These are phyloP conservation scores for Coemansia erecta DNA, from an alignment of 192 early-diverging fungal genomes.

Conservation along the genomic window DNA sequence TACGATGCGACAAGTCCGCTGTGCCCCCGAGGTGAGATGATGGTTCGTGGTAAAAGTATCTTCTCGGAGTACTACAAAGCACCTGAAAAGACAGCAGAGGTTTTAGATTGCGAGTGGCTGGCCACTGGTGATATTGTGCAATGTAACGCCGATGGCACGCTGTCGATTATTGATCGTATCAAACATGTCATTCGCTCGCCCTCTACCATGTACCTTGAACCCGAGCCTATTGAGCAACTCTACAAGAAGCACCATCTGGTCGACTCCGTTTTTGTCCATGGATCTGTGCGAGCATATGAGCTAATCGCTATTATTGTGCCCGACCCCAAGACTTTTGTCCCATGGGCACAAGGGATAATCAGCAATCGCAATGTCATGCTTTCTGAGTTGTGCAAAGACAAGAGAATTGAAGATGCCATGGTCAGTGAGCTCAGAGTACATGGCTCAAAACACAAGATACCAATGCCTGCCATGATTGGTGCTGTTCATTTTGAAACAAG, in stretches of 20 bases:
- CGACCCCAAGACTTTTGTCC: constrained; percentile 55
- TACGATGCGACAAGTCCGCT: constrained; percentile 72
- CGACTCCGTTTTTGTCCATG: constrained; percentile 56
- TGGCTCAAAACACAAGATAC: constrained; percentile 60
- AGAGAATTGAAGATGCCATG: constrained; percentile 56
- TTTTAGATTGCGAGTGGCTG: constrained; percentile 71
- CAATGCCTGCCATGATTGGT: constrained; percentile 53
- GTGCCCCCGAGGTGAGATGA: constrained; percentile 79
- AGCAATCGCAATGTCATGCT: constrained; percentile 31
- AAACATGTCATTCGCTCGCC: constrained; percentile 76
- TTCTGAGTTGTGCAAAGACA: constrained; percentile 52
- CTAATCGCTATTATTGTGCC: constrained; percentile 87
- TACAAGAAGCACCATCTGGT: constrained; percentile 63
- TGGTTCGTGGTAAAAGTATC: constrained; percentile 67
- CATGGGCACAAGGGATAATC: constrained; percentile 57
- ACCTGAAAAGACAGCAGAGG: constrained; percentile 35
- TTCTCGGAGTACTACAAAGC: constrained; percentile 72
- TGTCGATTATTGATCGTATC: constrained; percentile 72
- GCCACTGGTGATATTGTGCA: constrained; percentile 76
- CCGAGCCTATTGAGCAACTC: constrained; percentile 78
- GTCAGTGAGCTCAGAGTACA: constrained; percentile 56
- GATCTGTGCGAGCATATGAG: constrained; percentile 72
- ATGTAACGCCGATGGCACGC: constrained; percentile 59
- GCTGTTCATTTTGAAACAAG: constrained; percentile 66
- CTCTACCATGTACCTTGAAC: constrained; percentile 81